phyloP scores from a whole-genome alignment of 75 land plant genomes.

The Pseudotsuga menziesii region DNA sequence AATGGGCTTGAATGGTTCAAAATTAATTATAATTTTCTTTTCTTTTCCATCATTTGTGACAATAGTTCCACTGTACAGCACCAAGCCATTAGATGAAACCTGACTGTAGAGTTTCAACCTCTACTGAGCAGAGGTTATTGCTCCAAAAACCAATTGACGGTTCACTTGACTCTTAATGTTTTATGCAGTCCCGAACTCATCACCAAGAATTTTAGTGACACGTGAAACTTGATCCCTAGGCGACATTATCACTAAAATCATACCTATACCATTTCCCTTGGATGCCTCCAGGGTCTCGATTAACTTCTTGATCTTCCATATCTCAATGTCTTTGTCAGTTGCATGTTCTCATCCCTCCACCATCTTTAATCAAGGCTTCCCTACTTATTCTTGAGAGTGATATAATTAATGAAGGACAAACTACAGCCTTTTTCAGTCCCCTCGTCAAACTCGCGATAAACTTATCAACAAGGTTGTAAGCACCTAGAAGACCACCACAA shows the following conservation, averaged over 20 bases:
- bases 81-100: slow-evolving; percentile 69
- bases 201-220: slow-evolving; percentile 67
- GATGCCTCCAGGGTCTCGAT: slow-evolving; percentile 77
- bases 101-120: slow-evolving; percentile 74
- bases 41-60: slow-evolving; percentile 80
- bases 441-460: too few relatives aligned
- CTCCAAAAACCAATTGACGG: slow-evolving; percentile 68
- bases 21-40: slow-evolving; percentile 71
- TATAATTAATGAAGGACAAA: too few relatives aligned
- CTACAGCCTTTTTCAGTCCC: too few relatives aligned
- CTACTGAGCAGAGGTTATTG: slow-evolving; percentile 75
- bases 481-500: too few relatives aligned
- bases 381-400: too few relatives aligned
- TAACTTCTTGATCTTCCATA: slow-evolving; percentile 60
- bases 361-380: too few relatives aligned
- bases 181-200: slow-evolving; percentile 79
- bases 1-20: slow-evolving; percentile 71
- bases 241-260: slow-evolving; percentile 84
- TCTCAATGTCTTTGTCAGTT: slow-evolving; percentile 45
- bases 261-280: slow-evolving; percentile 80
- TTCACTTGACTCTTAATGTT: slow-evolving; percentile 73
- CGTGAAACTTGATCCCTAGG: slow-evolving; percentile 76
- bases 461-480: too few relatives aligned
- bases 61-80: slow-evolving; percentile 74
- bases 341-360: slow-evolving; percentile 33